Evolutionary conservation across 2,329 filamentous ascomycete genomes (phyloP), one percentile per base, ranked within the genome.

Genomic region (Penicillium rolfsii): DNA sequence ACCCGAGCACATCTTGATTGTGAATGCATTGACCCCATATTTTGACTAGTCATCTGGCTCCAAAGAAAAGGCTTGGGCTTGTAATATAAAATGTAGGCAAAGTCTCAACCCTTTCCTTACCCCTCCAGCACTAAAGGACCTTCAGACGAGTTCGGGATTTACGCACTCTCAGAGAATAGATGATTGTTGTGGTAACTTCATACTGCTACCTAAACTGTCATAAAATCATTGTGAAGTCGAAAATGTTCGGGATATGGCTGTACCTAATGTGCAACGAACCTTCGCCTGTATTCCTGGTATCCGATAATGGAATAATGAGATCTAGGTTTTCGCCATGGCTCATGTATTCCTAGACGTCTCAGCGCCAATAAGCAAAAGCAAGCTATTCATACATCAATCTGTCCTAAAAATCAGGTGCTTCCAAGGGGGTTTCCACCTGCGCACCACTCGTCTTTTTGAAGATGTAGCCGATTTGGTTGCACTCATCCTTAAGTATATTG

Each of bases 401-500:
- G 14, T 22, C 11, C 28, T 22, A 53, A 9, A 35, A 40, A n/a
- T 60, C 52, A 28, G 46, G 12, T 16, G 33, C 19, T 19, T 16
- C 43, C 8, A 16, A 24, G 28, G 57, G 57, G 46, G 19, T 58
- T 53, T 59, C 63, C n/a, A 68, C 58, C 50, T 72, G 69, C 1
- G 68, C 67, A 40, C 60, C 58, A 30, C 63, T 71, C 3, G 71
- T 71, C 61, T 78, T 78, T 58, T 77, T 77, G 45, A 79, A 79
- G n/a, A 79, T 63, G 53, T 72, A 79, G 4, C 70, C 68, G 12
- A 79, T 69, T 5, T 74, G 64, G 62, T 77, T 77, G 40, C 74
- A 76, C 55, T 78, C 76, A 36, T 79, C 76, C 30, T 67, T 72
- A 4, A 79, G 57, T 40, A 79, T 61, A 5, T 73, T 68, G 8